Evolutionary conservation across 2,329 filamentous ascomycete genomes (phyloP).

Genomic region (Xylaria polymorpha): DNA sequence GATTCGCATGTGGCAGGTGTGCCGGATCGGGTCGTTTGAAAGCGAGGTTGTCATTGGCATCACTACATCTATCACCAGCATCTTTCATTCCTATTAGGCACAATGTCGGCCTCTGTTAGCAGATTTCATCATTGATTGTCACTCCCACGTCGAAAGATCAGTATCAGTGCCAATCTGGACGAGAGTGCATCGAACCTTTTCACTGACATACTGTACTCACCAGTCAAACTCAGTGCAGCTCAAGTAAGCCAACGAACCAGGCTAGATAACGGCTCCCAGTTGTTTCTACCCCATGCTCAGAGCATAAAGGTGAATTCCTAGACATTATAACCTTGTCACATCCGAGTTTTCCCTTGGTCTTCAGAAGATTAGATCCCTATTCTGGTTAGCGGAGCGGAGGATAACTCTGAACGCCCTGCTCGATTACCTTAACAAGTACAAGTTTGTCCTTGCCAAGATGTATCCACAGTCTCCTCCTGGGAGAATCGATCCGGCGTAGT

Average conservation of each 20-base stretch:
- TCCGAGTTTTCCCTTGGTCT: not conserved
- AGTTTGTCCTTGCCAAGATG: not conserved
- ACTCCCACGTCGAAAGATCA: not conserved
- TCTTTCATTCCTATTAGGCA: not conserved
- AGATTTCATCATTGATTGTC: not conserved
- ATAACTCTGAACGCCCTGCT: conserved; percentile 1
- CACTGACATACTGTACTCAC: not conserved
- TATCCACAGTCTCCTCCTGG: no score
- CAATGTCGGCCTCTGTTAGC: not conserved
- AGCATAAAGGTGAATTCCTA: not conserved
- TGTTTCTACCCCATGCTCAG: not conserved
- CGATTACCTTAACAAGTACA: conserved; percentile 6
- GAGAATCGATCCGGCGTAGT: not conserved
- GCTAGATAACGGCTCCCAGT: not conserved
- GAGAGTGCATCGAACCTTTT: not conserved
- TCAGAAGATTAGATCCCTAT: not conserved
- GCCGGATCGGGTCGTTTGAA: conserved; percentile 4
- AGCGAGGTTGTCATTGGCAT: not conserved
- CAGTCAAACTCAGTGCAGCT: not conserved
- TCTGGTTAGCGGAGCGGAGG: not conserved
- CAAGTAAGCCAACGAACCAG: conserved; percentile 1
- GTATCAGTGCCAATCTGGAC: not conserved
- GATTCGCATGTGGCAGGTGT: conserved; percentile 17
- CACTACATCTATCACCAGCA: not conserved
- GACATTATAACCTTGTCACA: conserved; percentile 3